Conservation (phyloP, 805 yeast genomes). For the Metschnikowia orientalis region DNA sequence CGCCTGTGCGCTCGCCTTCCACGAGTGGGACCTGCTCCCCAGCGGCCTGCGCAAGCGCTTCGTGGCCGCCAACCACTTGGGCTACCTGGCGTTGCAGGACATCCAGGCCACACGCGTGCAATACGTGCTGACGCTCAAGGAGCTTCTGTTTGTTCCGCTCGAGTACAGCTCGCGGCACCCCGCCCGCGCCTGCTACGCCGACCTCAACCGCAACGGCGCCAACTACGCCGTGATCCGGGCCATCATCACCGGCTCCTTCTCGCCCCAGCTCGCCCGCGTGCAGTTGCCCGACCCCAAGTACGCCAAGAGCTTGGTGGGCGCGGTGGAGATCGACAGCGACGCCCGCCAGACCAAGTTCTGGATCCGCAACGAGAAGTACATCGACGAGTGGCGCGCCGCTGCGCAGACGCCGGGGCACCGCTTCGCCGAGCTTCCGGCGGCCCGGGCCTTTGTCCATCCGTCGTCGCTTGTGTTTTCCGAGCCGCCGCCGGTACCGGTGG, state of each 20-base stretch:
- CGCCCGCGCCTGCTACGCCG: slow-evolving; percentile 5
- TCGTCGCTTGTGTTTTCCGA: slow-evolving; percentile 67
- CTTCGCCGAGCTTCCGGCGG: slow-evolving; percentile 43
- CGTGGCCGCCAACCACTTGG: slow-evolving; percentile 54
- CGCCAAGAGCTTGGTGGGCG: slow-evolving; percentile 65
- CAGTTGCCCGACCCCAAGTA: slow-evolving; percentile 80
- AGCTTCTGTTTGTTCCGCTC: slow-evolving; percentile 70
- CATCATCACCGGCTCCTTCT: slow-evolving; percentile 72
- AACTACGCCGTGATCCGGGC: slow-evolving; percentile 56
- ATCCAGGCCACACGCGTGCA: slow-evolving; percentile 69
- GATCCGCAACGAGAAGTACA: slow-evolving; percentile 59
- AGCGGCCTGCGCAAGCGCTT: slow-evolving; percentile 33
- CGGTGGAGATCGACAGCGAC: slow-evolving; percentile 84
- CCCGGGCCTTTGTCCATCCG: slow-evolving; percentile 82
- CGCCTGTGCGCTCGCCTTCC: slow-evolving; percentile 57
- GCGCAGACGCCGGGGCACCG: slow-evolving; percentile 5
- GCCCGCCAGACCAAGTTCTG: slow-evolving; percentile 67
- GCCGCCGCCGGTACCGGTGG: slow-evolving; percentile 18
- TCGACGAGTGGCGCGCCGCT: slow-evolving; percentile 3
- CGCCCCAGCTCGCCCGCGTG: slow-evolving; percentile 78
- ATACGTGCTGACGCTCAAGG: slow-evolving; percentile 64
- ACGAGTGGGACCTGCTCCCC: slow-evolving; percentile 40
- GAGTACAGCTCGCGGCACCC: slow-evolving; percentile 29
- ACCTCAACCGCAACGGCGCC: slow-evolving; percentile 47
- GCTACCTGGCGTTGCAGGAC: slow-evolving; percentile 63